Percentiles rank a stretch among this genome's conserved stretches.
Evolutionary conservation across 805 yeast genomes (phyloP).

Genomic region (Ogataea trehaloabstinens): DNA sequence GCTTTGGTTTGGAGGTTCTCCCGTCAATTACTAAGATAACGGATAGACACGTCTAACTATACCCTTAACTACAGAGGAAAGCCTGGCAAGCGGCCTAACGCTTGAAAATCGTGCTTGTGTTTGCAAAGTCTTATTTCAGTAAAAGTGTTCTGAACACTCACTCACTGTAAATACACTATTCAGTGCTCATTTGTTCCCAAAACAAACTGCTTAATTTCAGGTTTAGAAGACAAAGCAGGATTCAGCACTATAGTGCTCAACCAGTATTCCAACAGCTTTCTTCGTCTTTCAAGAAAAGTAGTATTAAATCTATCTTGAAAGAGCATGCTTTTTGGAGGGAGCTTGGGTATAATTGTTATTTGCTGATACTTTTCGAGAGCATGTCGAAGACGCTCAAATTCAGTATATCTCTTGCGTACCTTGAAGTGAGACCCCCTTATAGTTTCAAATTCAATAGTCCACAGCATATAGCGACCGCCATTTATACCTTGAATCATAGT

Average conservation of each 20-base stretch:
- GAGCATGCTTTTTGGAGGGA: constrained; percentile 48
- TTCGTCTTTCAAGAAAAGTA: constrained; percentile 50
- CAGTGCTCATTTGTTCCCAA: too few relatives aligned
- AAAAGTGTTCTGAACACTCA: too few relatives aligned
- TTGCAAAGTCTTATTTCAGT: too few relatives aligned
- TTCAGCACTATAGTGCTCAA: constrained; percentile 52
- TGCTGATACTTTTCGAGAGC: constrained; percentile 39
- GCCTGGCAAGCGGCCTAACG: too few relatives aligned
- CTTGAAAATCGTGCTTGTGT: too few relatives aligned
- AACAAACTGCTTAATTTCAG: constrained; percentile 41
- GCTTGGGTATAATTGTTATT: constrained; percentile 39
- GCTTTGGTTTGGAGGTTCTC: too few relatives aligned
- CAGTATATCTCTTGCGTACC: constrained; percentile 62
- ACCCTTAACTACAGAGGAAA: too few relatives aligned
- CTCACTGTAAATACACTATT: too few relatives aligned
- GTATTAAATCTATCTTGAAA: constrained; percentile 26
- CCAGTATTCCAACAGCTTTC: constrained; percentile 61
- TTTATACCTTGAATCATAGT: constrained; percentile 26
- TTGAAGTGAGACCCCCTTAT: constrained; percentile 38
- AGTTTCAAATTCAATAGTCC: constrained; percentile 30
- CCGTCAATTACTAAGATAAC: too few relatives aligned
- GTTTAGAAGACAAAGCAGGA: constrained; percentile 40
- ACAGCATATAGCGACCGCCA: constrained; percentile 28
- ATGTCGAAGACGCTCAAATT: constrained; percentile 50
- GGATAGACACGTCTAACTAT: too few relatives aligned